phyloP scores from a whole-genome alignment of 2,329 filamentous ascomycete species.

The Colletotrichum liriopes region DNA sequence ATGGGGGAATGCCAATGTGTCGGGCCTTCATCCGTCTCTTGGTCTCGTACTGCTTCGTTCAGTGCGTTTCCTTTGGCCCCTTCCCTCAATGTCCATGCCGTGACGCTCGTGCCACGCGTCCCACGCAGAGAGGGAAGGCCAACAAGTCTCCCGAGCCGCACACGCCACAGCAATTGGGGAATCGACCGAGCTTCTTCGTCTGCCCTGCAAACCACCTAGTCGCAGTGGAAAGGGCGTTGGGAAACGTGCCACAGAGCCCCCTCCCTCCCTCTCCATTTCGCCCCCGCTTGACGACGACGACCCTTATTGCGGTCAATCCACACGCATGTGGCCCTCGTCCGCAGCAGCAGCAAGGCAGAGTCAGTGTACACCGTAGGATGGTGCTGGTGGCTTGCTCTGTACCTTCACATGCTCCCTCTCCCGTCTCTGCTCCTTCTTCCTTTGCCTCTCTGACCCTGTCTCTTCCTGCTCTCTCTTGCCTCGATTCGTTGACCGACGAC shows the following conservation, averaged over 20 bases:
- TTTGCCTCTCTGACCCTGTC: constrained; percentile 1
- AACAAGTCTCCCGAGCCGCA: neutral
- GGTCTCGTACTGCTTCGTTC: neutral
- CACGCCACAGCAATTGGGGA: neutral
- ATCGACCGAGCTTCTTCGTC: neutral
- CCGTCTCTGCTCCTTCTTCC: neutral
- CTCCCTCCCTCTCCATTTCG: neutral
- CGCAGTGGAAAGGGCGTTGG: neutral
- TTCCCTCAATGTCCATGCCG: neutral
- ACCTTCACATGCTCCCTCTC: constrained; percentile 39
- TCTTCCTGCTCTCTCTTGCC: constrained; percentile 13
- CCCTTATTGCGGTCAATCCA: constrained; percentile 8
- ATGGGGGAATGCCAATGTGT: neutral
- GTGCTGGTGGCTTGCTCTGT: constrained; percentile 5
- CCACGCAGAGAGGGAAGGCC: neutral
- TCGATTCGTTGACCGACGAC: constrained; percentile 37
- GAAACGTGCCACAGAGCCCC: constrained; percentile 5
- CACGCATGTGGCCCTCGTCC: neutral
- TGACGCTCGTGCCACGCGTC: constrained; percentile 34
- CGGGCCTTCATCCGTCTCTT: neutral
- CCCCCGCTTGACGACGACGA: constrained; percentile 9
- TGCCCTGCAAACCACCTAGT: neutral
- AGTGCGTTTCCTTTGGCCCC: neutral
- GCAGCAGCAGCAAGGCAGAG: neutral
- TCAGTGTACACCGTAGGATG: neutral